phyloP scores from a whole-genome alignment of 2,329 filamentous ascomycete species.

The Amauroascus niger region DNA sequence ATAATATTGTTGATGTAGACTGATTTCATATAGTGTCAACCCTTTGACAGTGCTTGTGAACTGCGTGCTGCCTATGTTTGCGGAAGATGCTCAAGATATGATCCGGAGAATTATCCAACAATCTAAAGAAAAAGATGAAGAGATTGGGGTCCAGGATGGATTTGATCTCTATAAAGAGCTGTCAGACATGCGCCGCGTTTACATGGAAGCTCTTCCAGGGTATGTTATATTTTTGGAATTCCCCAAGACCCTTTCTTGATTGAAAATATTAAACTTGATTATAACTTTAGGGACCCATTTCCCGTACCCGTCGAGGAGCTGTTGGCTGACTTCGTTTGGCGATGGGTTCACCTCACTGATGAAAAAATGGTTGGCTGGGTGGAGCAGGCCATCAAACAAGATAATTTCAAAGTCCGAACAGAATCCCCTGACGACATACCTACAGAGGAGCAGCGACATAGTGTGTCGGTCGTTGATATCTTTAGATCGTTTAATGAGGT shows the following conservation, averaged over 20 bases:
- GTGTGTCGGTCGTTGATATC: conserved; percentile 83
- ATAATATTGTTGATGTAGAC: conserved; percentile 1
- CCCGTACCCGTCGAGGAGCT: conserved; percentile 79
- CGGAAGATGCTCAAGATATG: conserved; percentile 77
- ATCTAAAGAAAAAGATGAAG: conserved; percentile 57
- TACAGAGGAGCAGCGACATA: conserved; percentile 76
- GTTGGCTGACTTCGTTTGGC: conserved; percentile 87
- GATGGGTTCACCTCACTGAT: conserved; percentile 80
- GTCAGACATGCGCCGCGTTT: conserved; percentile 72
- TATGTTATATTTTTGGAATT: conserved; percentile 22
- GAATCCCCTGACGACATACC: conserved; percentile 54
- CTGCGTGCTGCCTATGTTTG: conserved; percentile 80
- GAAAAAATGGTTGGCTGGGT: conserved; percentile 71
- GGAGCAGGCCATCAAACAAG: conserved; percentile 81
- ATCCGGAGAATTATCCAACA: conserved; percentile 69
- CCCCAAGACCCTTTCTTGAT: neutral
- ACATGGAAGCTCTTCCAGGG: conserved; percentile 62
- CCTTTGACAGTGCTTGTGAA: conserved; percentile 64
- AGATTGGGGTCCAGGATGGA: conserved; percentile 81
- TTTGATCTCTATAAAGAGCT: conserved; percentile 89
- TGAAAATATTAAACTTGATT: conserved; percentile 9
- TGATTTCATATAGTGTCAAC: conserved; percentile 39
- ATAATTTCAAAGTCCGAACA: conserved; percentile 68
- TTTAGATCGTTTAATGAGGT: conserved; percentile 91
- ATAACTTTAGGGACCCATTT: conserved; percentile 50